Evolutionary conservation across 176 grass and related monocot genomes (phyloP), one percentile per base, ranked within the genome.

Genomic region (Raddia guianensis): DNA sequence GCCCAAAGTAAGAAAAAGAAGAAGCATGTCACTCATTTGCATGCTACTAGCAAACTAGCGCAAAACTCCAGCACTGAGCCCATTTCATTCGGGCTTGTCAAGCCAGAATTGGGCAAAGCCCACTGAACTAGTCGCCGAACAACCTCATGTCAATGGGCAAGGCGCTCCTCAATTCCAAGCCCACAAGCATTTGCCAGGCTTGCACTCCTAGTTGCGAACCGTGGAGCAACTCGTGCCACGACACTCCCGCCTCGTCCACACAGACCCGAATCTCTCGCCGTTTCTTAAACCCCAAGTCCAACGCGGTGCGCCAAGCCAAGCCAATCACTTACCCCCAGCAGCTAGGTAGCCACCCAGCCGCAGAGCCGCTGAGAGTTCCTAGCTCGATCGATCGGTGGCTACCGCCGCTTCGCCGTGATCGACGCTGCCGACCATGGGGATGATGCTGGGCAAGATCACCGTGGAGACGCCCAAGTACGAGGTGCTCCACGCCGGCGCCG

Each of bases 391-490:
- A 27, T 60, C 73, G 43, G 72, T 16, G 21, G 2, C 8, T 7
- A 34, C 40, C 15, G 20, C 42, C 27, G 1, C n/a, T 27, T 75
- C 72, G 35, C 11, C 58, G 20, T 51, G 3, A 45, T 33, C 34
- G 57, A 55, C 6, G 58, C 37, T 5, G 37, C 27, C 80, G 12
- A 12, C 52, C 82, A 98, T 94, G 95, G 95, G 95, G 67, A 56
- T 98, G 71, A 15, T 98, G 1, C 66, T 98, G 2, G 92, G 95
- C 12, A 98, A 87, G 80, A 98, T 98, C 85, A 83, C 84, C 35
- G 95, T 87, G 55, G 95, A 98, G 90, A 94, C 84, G 50, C 95
- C 95, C 3, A 98, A 98, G 74, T 84, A 93, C 74, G 92, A 98
- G 69, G 84, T 98, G 76, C 21, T 94, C 73, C 86, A 87, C 83